A percentile compares a stretch with the other conserved stretches of the same genome.
Evolutionary conservation across 2,329 filamentous ascomycete species (phyloP).

Genomic region (Penicillium psychrosexuale): DNA sequence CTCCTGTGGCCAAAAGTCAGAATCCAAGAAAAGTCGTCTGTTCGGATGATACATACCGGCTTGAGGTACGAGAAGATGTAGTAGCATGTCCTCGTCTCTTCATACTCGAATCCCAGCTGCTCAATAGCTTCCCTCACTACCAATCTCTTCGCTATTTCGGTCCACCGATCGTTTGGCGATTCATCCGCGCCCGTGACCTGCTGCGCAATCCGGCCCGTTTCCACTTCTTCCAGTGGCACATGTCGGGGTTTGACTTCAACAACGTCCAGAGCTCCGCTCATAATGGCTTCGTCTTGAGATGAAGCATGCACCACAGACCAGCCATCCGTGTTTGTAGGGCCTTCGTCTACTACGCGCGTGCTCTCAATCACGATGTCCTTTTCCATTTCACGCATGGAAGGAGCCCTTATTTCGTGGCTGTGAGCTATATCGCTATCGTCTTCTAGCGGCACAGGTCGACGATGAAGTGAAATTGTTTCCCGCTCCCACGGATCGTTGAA

Average conservation of each 20-base stretch:
- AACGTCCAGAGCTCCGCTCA: slow-evolving; percentile 19
- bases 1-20: slow-evolving; percentile 57
- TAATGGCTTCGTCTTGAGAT: slow-evolving; percentile 11
- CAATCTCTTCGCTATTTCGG: slow-evolving; percentile 91
- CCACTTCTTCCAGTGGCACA: slow-evolving; percentile 55
- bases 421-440: slow-evolving; percentile 3
- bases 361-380: neutral
- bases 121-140: slow-evolving; percentile 85
- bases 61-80: slow-evolving; percentile 88
- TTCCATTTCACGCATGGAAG: slow-evolving; percentile 6
- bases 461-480: neutral
- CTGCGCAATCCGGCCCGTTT: slow-evolving; percentile 49
- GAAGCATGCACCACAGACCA: slow-evolving; percentile 84
- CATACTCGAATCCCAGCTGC: slow-evolving; percentile 77
- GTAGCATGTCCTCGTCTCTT: slow-evolving; percentile 85
- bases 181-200: slow-evolving; percentile 42
- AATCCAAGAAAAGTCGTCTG: neutral
- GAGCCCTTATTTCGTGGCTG: neutral
- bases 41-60: slow-evolving; percentile 63
- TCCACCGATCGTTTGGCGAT: slow-evolving; percentile 71
- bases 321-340: slow-evolving; percentile 67
- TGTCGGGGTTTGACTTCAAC: slow-evolving; percentile 22
- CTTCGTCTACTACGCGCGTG: neutral
- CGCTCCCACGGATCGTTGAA: slow-evolving; percentile 19
- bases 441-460: neutral